Percentiles rank a stretch among this genome's conserved stretches.
Conservation (phyloP, 495 filamentous ascomycete genomes). For the Penicillium parvum region DNA sequence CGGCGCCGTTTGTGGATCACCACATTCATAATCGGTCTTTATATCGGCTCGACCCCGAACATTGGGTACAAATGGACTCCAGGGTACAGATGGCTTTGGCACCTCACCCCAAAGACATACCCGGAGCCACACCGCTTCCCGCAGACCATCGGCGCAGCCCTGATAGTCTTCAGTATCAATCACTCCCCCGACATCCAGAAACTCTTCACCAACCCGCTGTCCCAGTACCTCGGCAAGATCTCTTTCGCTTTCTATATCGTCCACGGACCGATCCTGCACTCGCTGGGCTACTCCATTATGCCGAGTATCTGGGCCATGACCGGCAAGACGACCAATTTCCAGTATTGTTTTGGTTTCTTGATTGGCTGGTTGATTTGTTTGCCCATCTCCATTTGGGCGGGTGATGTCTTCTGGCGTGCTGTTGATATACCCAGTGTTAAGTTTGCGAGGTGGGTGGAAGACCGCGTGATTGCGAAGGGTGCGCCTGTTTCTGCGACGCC, state of each 20-base stretch:
- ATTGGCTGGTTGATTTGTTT: constrained; percentile 47
- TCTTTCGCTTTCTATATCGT: constrained; percentile 63
- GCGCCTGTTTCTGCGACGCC: constrained; percentile 2
- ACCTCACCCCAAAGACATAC: constrained; percentile 39
- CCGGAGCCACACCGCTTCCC: constrained; percentile 42
- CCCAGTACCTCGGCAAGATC: constrained; percentile 60
- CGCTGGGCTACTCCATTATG: constrained; percentile 46
- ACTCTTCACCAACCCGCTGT: constrained; percentile 51
- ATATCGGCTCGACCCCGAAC: constrained; percentile 42
- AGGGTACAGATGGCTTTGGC: constrained; percentile 40
- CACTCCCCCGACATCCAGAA: constrained; percentile 49
- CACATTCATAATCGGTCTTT: constrained; percentile 39
- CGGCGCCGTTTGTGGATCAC: constrained; percentile 53
- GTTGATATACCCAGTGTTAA: constrained; percentile 56
- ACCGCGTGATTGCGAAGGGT: constrained; percentile 19
- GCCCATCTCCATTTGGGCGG: constrained; percentile 51
- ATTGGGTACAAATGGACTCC: constrained; percentile 43
- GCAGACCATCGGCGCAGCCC: constrained; percentile 49
- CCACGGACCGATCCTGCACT: constrained; percentile 54
- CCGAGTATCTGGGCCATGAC: constrained; percentile 50
- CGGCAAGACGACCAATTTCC: constrained; percentile 48
- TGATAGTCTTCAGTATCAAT: constrained; percentile 53
- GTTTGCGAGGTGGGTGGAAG: constrained; percentile 52
- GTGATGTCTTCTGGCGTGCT: constrained; percentile 54
- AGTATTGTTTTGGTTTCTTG: constrained; percentile 49